Conservation (phyloP, 768 basidiomycete species). For the Auricularia sp. region DNA sequence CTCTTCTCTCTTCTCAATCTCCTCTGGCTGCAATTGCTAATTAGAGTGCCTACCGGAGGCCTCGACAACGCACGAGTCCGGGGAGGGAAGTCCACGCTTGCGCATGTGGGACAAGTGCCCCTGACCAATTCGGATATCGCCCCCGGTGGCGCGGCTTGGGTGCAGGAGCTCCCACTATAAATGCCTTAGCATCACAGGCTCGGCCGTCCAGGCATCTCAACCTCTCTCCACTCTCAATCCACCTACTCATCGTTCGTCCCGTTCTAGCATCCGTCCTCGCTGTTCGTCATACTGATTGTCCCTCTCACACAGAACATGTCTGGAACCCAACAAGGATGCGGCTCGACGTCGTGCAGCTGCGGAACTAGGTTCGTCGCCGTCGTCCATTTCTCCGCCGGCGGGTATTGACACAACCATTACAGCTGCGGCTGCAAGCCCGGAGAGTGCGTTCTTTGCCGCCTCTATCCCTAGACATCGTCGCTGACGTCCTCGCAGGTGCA, state of each 20-base stretch:
- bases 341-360: slow-evolving; percentile 39
- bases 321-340: slow-evolving; percentile 37
- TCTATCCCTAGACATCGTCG: background rate
- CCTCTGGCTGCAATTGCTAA: too few relatives aligned
- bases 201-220: background rate
- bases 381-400: background rate
- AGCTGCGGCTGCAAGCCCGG: slow-evolving; percentile 54
- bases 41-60: too few relatives aligned
- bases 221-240: background rate
- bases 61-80: too few relatives aligned
- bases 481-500: slow-evolving; percentile 28
- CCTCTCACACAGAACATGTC: slow-evolving; percentile 14
- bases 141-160: background rate
- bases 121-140: background rate
- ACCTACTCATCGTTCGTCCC: background rate
- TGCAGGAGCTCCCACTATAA: background rate
- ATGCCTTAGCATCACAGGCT: background rate
- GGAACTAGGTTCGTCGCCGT: slow-evolving; percentile 31
- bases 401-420: background rate
- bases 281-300: too few relatives aligned
- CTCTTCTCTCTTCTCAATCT: too few relatives aligned
- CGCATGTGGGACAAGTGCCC: background rate
- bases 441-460: slow-evolving; percentile 16
- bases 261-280: background rate
- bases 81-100: too few relatives aligned